phyloP scores from a whole-genome alignment of 23 red algal species.

The Gracilariopsis chorda region DNA sequence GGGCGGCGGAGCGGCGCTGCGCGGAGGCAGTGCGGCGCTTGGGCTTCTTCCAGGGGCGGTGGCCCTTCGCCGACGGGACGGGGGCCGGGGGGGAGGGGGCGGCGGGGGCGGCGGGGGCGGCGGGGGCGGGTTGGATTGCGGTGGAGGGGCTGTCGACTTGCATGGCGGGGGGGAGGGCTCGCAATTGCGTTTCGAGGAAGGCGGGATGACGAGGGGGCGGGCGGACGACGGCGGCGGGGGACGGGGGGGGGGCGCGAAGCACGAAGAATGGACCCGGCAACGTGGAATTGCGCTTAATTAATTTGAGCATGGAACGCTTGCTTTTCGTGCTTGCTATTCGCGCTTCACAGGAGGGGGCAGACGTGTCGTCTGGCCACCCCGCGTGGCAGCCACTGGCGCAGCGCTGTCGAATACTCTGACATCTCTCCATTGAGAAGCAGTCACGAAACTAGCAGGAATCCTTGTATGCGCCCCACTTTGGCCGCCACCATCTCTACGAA shows the following conservation, averaged over 20 bases:
- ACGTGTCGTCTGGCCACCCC: neutral
- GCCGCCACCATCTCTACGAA: slow-evolving; percentile 7
- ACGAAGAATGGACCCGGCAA: neutral
- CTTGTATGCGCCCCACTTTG: slow-evolving; percentile 34
- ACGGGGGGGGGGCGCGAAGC: neutral
- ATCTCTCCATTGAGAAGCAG: slow-evolving; percentile 19
- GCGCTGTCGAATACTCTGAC: neutral
- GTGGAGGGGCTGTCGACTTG: neutral
- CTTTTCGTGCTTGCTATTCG: neutral
- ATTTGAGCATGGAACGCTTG: no score
- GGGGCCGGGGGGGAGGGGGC: neutral
- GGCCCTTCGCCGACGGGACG: slow-evolving; percentile 50
- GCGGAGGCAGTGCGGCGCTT: slow-evolving; percentile 31
- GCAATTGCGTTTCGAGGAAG: no score
- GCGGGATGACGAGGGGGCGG: neutral
- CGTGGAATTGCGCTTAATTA: neutral
- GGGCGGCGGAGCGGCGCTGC: slow-evolving; percentile 22
- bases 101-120: neutral
- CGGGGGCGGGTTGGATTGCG: neutral
- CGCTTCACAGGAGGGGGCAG: slow-evolving; percentile 9
- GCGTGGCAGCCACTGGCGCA: slow-evolving; percentile 20
- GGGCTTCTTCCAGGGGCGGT: slow-evolving; percentile 63
- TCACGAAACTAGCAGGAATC: slow-evolving; percentile 24
- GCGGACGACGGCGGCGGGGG: neutral
- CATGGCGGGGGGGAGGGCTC: neutral